Evolutionary conservation across 179 eudicot species (phyloP), one percentile per base, ranked within the genome.

Genomic region (Camellia oleifera): DNA sequence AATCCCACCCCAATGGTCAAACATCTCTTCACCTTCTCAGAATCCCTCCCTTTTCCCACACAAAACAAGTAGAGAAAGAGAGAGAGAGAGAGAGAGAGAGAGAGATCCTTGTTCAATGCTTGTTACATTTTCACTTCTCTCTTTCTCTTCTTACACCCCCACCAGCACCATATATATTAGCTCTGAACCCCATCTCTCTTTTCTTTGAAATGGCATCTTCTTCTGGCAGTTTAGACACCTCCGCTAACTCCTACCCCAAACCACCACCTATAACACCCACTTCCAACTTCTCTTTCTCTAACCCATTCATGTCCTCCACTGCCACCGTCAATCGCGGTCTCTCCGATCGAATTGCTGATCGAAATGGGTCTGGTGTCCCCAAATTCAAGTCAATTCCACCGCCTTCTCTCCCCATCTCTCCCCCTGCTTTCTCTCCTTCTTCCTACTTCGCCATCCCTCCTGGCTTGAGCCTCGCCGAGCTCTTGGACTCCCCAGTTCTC

Each of bases 401-500:
- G 0, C 91, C 91, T 13, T 84, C 87, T 0, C 85, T 88, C 2
- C 88, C 90, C 2, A 64, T 86, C 26, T 85, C 87, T 0, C 81
- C 88, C 0, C 83, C 87, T 3, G 64, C 81, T 0, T 14, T 76
- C 11, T 73, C 87, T 4, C 77, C 85, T 3, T 85, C 87, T 2
- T 79, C 88, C 2, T 82, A 77, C 85, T 88, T 67, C 48, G 14
- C 70, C 70, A 67, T 67, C 70, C 97, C 97, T 46, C 88, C 90
- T 10, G 97, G 97, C 4, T 74, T 93, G 2, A 88, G 86, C 80
- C 94, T 94, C 4, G 80, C 91, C 62, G 93, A 88, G 72, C 94
- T 93, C 71, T 65, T 93, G 14, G 98, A 93, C 73, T 93, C 98
- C 53, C 98, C 98, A 58, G 92, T 93, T 46, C 98, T 93, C 58